Evolutionary conservation across 2,329 filamentous ascomycete species (phyloP), one percentile per base, ranked within the genome.

Genomic region (Xylariomycetidae sp.): DNA sequence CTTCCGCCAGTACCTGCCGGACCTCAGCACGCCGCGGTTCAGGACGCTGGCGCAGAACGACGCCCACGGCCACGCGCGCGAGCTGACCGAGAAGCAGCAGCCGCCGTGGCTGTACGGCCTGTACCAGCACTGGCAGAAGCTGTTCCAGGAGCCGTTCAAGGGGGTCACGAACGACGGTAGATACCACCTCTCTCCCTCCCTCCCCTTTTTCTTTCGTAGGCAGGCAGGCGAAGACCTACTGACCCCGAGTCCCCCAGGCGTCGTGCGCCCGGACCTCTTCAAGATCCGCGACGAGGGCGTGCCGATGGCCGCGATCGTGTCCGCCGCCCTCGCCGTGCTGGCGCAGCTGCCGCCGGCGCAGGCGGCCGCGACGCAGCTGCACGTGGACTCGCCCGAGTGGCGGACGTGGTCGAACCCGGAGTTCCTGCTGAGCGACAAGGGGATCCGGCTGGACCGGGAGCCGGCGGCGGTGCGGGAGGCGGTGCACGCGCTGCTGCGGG

Each of bases 381-480:
- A 82, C 49, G 68, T 87, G 42, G 77, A 85, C 59, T 77, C 78
- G 1, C 74, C 74, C 2, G 76, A 85, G 50, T 87, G 82, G 81
- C 74, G 82, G 29, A 76, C 79, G 9, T 74, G 71, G 71, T 73
- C 70, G 2, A 88, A 88, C 52, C 83, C 83, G 0, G 83, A 88
- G 52, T 83, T 87, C 44, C 64, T 86, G 0, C 61, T 87, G 10
- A 72, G 73, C 34, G 61, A 79, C 54, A 82, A 83, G 53, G 83
- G 83, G 5, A 55, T 88, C 2, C 74, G 83, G 1, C 70, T 87
- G 0, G 83, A 88, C 46, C 79, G 84, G 46, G 39, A 68, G 0
- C 33, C 51, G 2, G 38, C 59, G 0, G 31, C 61, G 0, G 53
- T 71, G 14, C 66, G 70, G 3, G 54, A 63, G 15, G 59, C 68